Evolutionary conservation across 2,329 filamentous ascomycete species (phyloP).

Genomic region (Claviceps lovelessii): DNA sequence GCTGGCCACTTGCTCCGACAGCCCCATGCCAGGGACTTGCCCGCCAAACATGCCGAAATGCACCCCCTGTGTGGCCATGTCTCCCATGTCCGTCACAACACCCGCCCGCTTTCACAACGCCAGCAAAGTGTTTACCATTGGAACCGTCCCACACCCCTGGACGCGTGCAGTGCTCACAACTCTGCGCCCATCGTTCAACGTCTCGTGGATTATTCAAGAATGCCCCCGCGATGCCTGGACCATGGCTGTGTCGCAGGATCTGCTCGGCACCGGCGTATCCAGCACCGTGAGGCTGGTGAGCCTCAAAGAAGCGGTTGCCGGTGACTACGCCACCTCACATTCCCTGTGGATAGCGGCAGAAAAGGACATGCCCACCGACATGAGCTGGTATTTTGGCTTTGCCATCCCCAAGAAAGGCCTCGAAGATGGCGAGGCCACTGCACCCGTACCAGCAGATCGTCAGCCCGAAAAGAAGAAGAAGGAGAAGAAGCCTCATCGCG

Average conservation of each 20-base stretch:
- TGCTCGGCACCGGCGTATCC: conserved; percentile 46
- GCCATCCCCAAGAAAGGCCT: conserved; percentile 47
- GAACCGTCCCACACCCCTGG: conserved; percentile 81
- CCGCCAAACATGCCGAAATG: conserved; percentile 70
- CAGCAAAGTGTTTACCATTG: conserved; percentile 63
- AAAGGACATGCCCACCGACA: conserved; percentile 46
- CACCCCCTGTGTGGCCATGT: conserved; percentile 50
- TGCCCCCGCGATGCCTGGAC: conserved; percentile 71
- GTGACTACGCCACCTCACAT: conserved; percentile 45
- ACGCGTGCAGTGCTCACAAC: conserved; percentile 58
- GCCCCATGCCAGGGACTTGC: conserved; percentile 61
- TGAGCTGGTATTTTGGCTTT: conserved; percentile 88
- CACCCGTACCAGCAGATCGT: conserved; percentile 14
- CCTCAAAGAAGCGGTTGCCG: conserved; percentile 72
- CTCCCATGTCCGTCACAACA: conserved; percentile 52
- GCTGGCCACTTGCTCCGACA: conserved; percentile 59
- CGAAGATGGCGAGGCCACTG: conserved; percentile 20
- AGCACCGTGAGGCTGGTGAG: conserved; percentile 52
- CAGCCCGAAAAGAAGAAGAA: conserved; percentile 8
- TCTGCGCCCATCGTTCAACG: conserved; percentile 44
- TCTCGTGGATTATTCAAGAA: conserved; percentile 50
- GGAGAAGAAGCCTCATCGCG: conserved; percentile 17
- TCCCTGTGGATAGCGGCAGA: conserved; percentile 75
- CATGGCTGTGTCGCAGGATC: conserved; percentile 50
- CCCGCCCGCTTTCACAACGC: conserved; percentile 56